A percentile compares a stretch with the other conserved stretches of the same genome.
phyloP scores from a whole-genome alignment of 169 alveolate genomes.

The Cyclospora cayetanensis region DNA sequence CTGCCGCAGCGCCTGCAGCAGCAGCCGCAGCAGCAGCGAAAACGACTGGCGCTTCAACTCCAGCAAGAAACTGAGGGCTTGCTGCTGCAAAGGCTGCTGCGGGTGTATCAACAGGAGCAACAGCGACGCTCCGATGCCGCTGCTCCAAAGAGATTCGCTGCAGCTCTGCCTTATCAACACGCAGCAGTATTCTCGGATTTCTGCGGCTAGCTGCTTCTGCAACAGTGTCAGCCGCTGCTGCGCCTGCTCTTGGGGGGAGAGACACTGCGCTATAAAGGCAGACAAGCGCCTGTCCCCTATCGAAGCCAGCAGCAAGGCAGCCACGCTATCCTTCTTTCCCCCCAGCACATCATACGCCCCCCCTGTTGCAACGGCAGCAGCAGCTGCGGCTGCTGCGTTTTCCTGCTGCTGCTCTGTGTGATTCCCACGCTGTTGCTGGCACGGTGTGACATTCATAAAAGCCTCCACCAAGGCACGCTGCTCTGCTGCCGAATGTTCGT shows the following conservation, averaged over 20 bases:
- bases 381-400: not conserved
- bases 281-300: not conserved
- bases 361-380: not conserved
- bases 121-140: constrained; percentile 23
- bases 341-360: not conserved
- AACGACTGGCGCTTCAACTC: not conserved
- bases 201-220: constrained; percentile 24
- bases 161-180: not conserved
- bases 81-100: constrained; percentile 55
- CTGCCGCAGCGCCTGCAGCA: constrained; percentile 55
- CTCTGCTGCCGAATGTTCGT: constrained; percentile 24
- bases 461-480: constrained; percentile 14
- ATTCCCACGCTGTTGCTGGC: not conserved
- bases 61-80: constrained; percentile 5
- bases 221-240: not conserved
- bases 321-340: not conserved
- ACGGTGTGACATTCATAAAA: not conserved
- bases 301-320: not conserved
- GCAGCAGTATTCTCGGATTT: constrained; percentile 12
- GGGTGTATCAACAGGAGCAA: constrained; percentile 45
- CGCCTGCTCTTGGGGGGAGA: not conserved
- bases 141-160: constrained; percentile 4
- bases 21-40: constrained; percentile 35
- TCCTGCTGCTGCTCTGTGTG: not conserved
- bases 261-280: not conserved